A percentile compares a stretch with the other conserved stretches of the same genome.
Evolutionary conservation across 179 eudicot species (phyloP).

Genomic region (Monotropa hypopitys): DNA sequence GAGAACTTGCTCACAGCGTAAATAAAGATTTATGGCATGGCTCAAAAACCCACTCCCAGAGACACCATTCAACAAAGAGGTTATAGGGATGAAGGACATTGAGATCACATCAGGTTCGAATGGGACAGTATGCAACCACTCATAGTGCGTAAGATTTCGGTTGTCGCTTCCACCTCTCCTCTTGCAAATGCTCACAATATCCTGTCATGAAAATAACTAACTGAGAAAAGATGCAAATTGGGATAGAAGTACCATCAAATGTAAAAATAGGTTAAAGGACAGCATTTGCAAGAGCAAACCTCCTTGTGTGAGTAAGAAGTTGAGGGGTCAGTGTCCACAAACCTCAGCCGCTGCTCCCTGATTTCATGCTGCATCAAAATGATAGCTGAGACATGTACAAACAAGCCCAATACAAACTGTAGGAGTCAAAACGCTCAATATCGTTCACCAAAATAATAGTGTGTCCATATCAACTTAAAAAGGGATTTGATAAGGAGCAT

Average conservation of each 20-base stretch:
- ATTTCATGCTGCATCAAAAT: constrained; percentile 44
- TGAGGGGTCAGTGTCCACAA: constrained; percentile 68
- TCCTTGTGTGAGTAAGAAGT: constrained; percentile 81
- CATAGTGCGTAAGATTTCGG: constrained; percentile 46
- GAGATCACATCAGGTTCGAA: constrained; percentile 81
- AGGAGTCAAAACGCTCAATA: background rate
- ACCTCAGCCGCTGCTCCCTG: constrained; percentile 67
- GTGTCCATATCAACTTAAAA: background rate
- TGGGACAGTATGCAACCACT: constrained; percentile 81
- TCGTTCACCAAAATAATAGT: background rate
- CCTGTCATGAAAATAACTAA: constrained; percentile 32
- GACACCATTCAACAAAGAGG: constrained; percentile 84
- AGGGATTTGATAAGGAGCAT: background rate
- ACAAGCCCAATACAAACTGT: background rate
- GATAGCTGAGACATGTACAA: constrained; percentile 3
- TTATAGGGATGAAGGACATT: constrained; percentile 93
- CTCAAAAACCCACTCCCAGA: constrained; percentile 93
- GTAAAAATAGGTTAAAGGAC: background rate
- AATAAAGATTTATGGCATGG: constrained; percentile 91
- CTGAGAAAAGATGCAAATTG: background rate
- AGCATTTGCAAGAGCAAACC: constrained; percentile 28
- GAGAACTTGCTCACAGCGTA: constrained; percentile 61
- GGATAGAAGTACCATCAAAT: background rate
- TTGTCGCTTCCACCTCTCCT: constrained; percentile 89
- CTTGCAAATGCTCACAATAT: constrained; percentile 60